These are phyloP conservation scores for Leccinellum albellum DNA, from an alignment of 768 basidiomycete genomes.

Conservation along the genomic window DNA sequence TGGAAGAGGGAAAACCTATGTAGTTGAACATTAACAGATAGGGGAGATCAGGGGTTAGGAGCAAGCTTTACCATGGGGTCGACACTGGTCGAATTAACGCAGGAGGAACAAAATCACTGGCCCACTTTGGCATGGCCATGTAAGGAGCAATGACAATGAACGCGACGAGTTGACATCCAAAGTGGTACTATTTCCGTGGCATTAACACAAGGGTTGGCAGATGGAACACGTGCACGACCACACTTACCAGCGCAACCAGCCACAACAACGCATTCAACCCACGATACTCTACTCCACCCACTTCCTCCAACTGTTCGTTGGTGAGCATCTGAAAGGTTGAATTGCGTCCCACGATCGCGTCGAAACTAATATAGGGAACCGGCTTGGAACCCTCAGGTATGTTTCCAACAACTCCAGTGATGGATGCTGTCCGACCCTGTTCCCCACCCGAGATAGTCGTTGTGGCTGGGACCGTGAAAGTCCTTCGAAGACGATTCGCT, in stretches of 20 bases:
- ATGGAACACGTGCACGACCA: neutral
- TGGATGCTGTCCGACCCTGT: constrained; percentile 26
- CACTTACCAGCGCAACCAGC: constrained; percentile 70
- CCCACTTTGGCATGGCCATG: constrained; percentile 60
- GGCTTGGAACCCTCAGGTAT: constrained; percentile 40
- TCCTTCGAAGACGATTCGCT: constrained; percentile 55
- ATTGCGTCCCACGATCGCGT: constrained; percentile 81
- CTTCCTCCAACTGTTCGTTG: constrained; percentile 80
- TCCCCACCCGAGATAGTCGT: constrained; percentile 45
- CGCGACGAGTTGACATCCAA: constrained; percentile 61
- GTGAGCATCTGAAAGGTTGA: constrained; percentile 67
- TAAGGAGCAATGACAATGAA: constrained; percentile 82
- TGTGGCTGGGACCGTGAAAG: constrained; percentile 72
- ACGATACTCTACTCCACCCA: constrained; percentile 92
- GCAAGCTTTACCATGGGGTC: constrained; percentile 56
- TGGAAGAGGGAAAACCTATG: constrained; percentile 83
- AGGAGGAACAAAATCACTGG: constrained; percentile 55
- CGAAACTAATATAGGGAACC: constrained; percentile 83
- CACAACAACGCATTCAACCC: constrained; percentile 77
- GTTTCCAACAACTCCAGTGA: constrained; percentile 15
- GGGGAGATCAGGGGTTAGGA: neutral
- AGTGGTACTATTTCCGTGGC: constrained; percentile 60
- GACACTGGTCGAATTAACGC: constrained; percentile 51
- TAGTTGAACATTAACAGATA: neutral
- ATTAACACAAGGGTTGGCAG: neutral